Evolutionary conservation across 1,284 basidiomycete genomes (phyloP), one percentile per base, ranked within the genome.

Genomic region (Trichosporon sp.): DNA sequence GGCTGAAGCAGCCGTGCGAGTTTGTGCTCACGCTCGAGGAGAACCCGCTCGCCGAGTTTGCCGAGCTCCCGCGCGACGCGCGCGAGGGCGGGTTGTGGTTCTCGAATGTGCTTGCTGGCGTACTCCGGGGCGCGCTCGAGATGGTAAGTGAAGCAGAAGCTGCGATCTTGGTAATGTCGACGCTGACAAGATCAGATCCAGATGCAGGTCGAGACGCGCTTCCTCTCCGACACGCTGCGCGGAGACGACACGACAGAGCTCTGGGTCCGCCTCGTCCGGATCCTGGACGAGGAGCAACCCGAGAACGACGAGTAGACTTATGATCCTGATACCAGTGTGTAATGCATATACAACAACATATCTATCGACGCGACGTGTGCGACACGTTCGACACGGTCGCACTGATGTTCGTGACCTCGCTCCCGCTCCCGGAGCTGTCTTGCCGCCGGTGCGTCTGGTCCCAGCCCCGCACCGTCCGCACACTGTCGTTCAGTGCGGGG

Each of bases 221-320:
- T 99, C 84, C 83, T 97, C 16, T 93, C 93, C 2, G 97, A 99
- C 78, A 89, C 91, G 12, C 86, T 99, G 73, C 87, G 94, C 71
- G 97, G 97, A 1, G 96, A 98, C 80, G 96, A 98, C 77, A 90
- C 87, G 72, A 99, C 97, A 10, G 96, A 98, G 84, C 91, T 99
- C 75, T 89, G 92, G 68, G 96, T 99, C 68, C 91, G 90, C 73
- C 86, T 99, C 74, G 85, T 97, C 71, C 92, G 94, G 81, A 92
- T 96, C 80, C 85, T 99, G 74, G 96, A 99, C 80, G 97, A 99
- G 83, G 96, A 99, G 82, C 83, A 85, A 72, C 83, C 83, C 3
- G 82, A 83, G 76, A 84, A 84, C 70, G 83, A 84, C 76, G 83
- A 84, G 73, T 84, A 81, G 70, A n/a, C 26, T 37, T 4, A 16